A percentile compares a stretch with the other conserved stretches of the same genome.
Conservation (phyloP, 805 yeast genomes). For the Cyberlindnera lachancei region DNA sequence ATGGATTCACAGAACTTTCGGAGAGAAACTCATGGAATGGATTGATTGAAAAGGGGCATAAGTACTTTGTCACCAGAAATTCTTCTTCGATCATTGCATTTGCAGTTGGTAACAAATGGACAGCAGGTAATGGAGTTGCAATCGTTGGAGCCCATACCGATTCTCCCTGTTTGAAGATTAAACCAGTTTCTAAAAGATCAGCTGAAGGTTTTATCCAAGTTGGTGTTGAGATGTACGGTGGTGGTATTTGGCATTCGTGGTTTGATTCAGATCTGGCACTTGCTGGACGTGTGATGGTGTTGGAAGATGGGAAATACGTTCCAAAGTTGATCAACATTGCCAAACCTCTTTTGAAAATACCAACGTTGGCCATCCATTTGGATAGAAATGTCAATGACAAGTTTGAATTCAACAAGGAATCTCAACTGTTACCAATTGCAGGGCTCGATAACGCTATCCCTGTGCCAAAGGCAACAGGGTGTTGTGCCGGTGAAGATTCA, state of each 20-base stretch:
- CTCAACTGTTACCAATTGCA: conserved; percentile 79
- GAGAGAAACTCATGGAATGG: conserved; percentile 71
- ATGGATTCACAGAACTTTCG: conserved; percentile 68
- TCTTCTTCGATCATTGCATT: conserved; percentile 86
- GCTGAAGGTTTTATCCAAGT: conserved; percentile 78
- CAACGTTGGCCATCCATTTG: conserved; percentile 90
- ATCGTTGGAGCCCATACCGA: conserved; percentile 96
- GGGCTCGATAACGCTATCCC: conserved; percentile 43
- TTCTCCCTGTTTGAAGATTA: conserved; percentile 82
- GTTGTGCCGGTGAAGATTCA: conserved; percentile 41
- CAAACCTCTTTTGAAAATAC: conserved; percentile 82
- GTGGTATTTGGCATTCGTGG: conserved; percentile 96
- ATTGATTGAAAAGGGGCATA: conserved; percentile 43
- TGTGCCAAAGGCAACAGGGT: conserved; percentile 21
- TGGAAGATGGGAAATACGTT: conserved; percentile 40
- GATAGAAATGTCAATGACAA: conserved; percentile 68
- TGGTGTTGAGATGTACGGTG: conserved; percentile 94
- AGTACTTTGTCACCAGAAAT: conserved; percentile 84
- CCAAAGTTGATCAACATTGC: conserved; percentile 72
- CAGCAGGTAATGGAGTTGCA: conserved; percentile 74
- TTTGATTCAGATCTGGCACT: conserved; percentile 87
- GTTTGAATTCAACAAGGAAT: conserved; percentile 85
- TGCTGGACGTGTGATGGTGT: conserved; percentile 86
- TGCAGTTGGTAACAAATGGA: conserved; percentile 65
- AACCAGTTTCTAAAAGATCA: conserved; percentile 70